Percentiles rank a stretch among this genome's conserved stretches.
These are phyloP conservation scores for Tetracladium marchalianum DNA, from an alignment of 495 filamentous ascomycete species.

Conservation along the genomic window DNA sequence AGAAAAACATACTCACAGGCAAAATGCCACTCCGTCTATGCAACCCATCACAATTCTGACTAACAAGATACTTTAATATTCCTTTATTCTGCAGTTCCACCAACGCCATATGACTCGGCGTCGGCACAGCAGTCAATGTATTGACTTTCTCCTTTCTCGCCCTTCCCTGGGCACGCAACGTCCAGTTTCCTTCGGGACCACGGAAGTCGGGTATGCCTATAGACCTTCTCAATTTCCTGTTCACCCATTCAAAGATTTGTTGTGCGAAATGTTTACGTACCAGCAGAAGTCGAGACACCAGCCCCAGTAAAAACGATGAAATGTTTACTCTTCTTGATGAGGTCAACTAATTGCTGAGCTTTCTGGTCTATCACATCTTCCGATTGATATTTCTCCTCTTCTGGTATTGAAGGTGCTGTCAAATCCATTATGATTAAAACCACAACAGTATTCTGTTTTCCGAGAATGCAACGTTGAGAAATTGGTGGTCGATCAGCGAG, in stretches of 20 bases:
- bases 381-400: constrained; percentile 27
- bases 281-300: constrained; percentile 35
- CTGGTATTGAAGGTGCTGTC: constrained; percentile 26
- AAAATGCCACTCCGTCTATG: constrained; percentile 34
- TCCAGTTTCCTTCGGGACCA: constrained; percentile 35
- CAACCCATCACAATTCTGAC: constrained; percentile 37
- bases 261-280: constrained; percentile 10
- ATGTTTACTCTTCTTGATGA: constrained; percentile 33
- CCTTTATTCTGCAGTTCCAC: constrained; percentile 33
- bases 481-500: too few species aligned
- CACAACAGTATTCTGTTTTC: too few species aligned
- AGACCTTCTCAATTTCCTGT: neutral
- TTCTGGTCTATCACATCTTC: constrained; percentile 24
- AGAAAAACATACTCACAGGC: constrained; percentile 24
- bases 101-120: constrained; percentile 36
- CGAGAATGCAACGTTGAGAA: too few species aligned
- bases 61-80: constrained; percentile 32
- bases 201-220: constrained; percentile 36
- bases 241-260: neutral
- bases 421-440: constrained; percentile 20
- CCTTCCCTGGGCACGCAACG: constrained; percentile 29
- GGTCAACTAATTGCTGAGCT: constrained; percentile 24
- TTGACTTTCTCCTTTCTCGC: constrained; percentile 20
- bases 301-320: constrained; percentile 37
- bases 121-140: constrained; percentile 34